Conservation (phyloP, 2,329 filamentous ascomycete species). For the Talaromyces sp. region DNA sequence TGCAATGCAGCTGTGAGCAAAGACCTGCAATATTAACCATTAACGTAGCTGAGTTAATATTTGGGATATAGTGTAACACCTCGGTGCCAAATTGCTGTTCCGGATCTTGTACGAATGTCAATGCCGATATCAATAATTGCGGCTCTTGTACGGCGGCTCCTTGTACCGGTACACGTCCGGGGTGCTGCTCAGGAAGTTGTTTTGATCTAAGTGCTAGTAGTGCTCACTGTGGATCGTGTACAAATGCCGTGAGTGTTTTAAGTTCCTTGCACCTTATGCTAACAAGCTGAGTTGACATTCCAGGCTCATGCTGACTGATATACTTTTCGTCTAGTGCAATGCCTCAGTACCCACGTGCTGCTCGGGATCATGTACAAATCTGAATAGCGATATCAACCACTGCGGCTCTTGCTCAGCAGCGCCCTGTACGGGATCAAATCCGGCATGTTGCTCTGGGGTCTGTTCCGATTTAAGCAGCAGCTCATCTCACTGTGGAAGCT, state of each 20-base stretch:
- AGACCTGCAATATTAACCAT: neutral
- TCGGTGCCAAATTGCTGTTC: constrained; percentile 5
- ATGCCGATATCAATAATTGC: neutral
- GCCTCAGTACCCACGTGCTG: constrained; percentile 1
- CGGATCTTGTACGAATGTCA: constrained; percentile 3
- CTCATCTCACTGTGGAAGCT: neutral
- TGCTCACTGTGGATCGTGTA: constrained; percentile 1
- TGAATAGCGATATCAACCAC: neutral
- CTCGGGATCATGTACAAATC: neutral
- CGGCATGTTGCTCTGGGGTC: neutral
- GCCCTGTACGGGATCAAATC: neutral
- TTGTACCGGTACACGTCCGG: neutral
- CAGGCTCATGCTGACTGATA: too few species aligned
- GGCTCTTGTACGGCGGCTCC: neutral
- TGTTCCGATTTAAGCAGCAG: neutral
- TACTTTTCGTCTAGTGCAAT: too few species aligned
- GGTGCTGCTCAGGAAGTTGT: neutral
- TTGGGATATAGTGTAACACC: neutral
- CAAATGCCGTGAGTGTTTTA: neutral
- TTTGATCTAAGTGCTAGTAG: neutral
- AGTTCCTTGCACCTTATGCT: too few species aligned
- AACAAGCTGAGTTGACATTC: too few species aligned
- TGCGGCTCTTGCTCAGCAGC: neutral
- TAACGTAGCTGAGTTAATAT: neutral
- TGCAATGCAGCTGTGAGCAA: constrained; percentile 8